phyloP scores from a whole-genome alignment of 1,284 basidiomycete species.

The Testicularia cyperi region DNA sequence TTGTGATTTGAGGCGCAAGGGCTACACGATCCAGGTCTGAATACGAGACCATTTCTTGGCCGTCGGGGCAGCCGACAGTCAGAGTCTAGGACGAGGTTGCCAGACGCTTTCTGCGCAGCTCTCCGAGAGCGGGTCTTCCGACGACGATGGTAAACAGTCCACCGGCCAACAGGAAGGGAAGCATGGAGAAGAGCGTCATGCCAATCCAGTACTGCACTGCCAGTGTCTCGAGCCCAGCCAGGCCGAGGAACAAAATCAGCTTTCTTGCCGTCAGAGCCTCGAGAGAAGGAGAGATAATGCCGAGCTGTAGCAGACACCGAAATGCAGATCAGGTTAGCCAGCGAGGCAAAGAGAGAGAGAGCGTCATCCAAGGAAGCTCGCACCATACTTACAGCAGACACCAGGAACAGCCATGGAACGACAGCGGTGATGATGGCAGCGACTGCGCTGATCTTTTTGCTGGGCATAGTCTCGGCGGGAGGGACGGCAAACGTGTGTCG shows the following conservation, averaged over 20 bases:
- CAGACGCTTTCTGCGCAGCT: slow-evolving; percentile 33
- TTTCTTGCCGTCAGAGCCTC: slow-evolving; percentile 13
- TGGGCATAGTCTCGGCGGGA: slow-evolving; percentile 48
- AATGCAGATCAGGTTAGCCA: neutral
- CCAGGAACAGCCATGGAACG: slow-evolving; percentile 40
- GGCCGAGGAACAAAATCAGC: slow-evolving; percentile 18
- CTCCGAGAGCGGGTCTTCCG: slow-evolving; percentile 35
- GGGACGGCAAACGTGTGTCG: slow-evolving; percentile 44
- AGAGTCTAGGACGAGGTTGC: slow-evolving; percentile 14
- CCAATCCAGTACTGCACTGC: slow-evolving; percentile 47
- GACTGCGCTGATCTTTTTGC: slow-evolving; percentile 29
- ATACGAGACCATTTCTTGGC: no score
- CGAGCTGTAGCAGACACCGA: slow-evolving; percentile 6
- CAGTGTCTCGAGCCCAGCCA: slow-evolving; percentile 33
- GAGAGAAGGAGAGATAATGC: slow-evolving; percentile 13
- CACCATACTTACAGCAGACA: slow-evolving; percentile 15
- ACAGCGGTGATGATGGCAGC: slow-evolving; percentile 35
- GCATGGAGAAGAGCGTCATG: slow-evolving; percentile 47
- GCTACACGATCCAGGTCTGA: no score
- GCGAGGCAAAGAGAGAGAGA: neutral
- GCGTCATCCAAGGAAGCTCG: neutral
- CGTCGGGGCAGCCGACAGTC: no score
- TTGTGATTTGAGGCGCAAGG: no score
- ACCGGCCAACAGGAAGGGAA: slow-evolving; percentile 35
- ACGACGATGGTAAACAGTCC: slow-evolving; percentile 39